These are phyloP conservation scores for Annulohypoxylon bovei DNA, from an alignment of 495 filamentous ascomycete genomes.

Conservation along the genomic window DNA sequence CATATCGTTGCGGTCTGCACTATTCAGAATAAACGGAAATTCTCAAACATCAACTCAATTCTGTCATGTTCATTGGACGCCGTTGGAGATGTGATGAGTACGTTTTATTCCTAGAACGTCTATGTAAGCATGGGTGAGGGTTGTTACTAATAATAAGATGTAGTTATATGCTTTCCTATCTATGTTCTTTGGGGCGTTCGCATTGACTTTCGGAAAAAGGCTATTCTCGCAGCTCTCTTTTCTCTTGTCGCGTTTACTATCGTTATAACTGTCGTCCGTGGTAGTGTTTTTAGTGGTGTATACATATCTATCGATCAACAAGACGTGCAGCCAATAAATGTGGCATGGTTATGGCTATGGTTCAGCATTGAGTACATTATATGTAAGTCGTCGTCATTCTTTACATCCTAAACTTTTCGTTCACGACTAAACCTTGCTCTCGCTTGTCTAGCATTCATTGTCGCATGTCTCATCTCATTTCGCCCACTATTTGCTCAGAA, in stretches of 20 bases:
- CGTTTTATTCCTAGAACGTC: neutral
- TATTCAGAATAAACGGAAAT: neutral
- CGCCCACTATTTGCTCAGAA: constrained; percentile 24
- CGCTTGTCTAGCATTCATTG: constrained; percentile 24
- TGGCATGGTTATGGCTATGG: constrained; percentile 38
- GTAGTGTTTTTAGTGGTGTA: constrained; percentile 13
- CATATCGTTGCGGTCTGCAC: neutral
- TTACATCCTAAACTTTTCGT: neutral
- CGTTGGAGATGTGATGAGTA: neutral
- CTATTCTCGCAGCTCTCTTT: constrained; percentile 43
- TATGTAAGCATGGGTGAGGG: neutral
- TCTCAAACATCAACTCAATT: neutral
- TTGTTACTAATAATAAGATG: neutral
- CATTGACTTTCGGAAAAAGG: constrained; percentile 38
- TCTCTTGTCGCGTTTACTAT: constrained; percentile 42
- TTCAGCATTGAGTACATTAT: constrained; percentile 24
- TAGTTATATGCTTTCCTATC: constrained; percentile 44
- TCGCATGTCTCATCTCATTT: constrained; percentile 42
- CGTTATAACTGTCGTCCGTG: constrained; percentile 42
- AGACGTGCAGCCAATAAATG: neutral
- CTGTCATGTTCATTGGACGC: neutral
- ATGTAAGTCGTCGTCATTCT: constrained; percentile 9
- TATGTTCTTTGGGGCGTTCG: constrained; percentile 37
- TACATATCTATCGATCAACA: neutral
- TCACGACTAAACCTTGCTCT: neutral